Evolutionary conservation across 2,329 filamentous ascomycete genomes (phyloP).

Genomic region (Fusarium sp.): DNA sequence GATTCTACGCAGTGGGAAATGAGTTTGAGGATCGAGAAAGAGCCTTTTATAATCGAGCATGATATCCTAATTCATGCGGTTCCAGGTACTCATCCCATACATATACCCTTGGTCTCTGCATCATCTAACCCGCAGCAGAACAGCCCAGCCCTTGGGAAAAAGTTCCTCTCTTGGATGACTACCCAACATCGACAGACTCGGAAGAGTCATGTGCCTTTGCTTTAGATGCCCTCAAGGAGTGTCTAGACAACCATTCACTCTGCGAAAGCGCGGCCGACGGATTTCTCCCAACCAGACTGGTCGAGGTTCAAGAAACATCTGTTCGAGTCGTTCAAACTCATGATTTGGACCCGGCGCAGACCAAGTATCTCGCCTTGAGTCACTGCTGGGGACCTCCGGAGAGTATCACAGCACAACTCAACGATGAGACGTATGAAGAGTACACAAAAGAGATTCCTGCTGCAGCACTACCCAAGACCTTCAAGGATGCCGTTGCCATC

Average conservation of each 20-base stretch:
- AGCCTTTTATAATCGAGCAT: not conserved
- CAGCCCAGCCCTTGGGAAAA: not conserved
- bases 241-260: not conserved
- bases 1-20: not conserved
- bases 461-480: not conserved
- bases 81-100: not conserved
- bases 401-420: not conserved
- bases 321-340: not conserved
- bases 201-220: not conserved
- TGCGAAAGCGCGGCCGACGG: not conserved
- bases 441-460: not conserved
- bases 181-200: not conserved
- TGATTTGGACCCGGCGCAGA: not conserved
- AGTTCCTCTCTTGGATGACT: not conserved
- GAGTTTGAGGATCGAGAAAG: not conserved
- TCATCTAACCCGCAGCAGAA: not conserved
- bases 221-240: not conserved
- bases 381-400: slow-evolving; percentile 2
- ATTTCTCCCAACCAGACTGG: not conserved
- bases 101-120: not conserved
- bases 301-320: not conserved
- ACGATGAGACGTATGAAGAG: not conserved
- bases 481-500: not conserved
- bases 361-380: not conserved
- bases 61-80: not conserved